phyloP scores from a whole-genome alignment of 495 filamentous ascomycete species.

The Talaromyces liani region DNA sequence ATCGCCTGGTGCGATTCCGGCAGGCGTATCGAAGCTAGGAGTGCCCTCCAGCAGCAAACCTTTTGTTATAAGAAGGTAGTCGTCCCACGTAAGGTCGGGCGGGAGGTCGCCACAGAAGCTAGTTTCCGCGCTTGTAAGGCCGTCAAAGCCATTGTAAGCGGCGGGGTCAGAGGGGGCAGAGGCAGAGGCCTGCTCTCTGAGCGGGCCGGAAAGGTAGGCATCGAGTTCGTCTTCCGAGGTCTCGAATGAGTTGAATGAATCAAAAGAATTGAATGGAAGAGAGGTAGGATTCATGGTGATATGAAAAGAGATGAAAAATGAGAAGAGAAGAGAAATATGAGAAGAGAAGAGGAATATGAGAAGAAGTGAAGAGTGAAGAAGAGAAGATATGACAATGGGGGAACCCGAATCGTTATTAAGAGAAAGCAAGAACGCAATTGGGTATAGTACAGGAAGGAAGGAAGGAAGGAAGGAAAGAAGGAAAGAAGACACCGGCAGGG shows the following conservation, averaged over 20 bases:
- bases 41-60: not conserved
- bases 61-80: not conserved
- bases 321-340: not conserved
- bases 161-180: not conserved
- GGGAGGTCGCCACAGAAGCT: not conserved
- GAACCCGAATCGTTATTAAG: not conserved
- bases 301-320: not conserved
- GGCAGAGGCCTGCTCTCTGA: not conserved
- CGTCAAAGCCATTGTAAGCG: not conserved
- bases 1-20: not conserved
- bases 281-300: not conserved
- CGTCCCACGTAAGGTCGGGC: not conserved
- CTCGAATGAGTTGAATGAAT: not conserved
- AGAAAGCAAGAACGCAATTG: not conserved
- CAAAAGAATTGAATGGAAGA: not conserved
- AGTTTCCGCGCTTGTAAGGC: not conserved
- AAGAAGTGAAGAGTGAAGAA: not conserved
- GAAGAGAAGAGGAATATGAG: not conserved
- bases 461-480: not conserved
- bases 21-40: not conserved
- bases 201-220: not conserved
- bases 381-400: not conserved
- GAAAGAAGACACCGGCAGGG: not conserved
- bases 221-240: not conserved
- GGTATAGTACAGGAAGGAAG: not conserved